Base-by-base conservation (phyloP, 257 asterid species). In the Capsicum chinense region DNA sequence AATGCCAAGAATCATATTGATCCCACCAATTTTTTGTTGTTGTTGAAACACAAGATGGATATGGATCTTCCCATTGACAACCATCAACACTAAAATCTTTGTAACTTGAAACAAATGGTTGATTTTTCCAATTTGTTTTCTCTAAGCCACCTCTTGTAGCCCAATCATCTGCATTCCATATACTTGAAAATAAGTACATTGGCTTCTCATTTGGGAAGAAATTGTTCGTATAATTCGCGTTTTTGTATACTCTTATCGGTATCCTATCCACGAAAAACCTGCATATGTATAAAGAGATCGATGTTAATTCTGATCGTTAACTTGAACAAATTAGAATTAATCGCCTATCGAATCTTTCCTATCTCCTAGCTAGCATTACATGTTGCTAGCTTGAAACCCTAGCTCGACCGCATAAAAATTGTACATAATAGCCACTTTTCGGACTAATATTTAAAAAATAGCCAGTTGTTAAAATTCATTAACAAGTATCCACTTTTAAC, bases 81-180 rank as follows among this genome's bases (percentile, higher is more conserved):
- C 93, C 99, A 42, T 95, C 98, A 6, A 89, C 98, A 37, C 57
- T 88, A 88, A 92, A 97, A 37, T 93, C 92, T 12, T 88, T 92
- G 90, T 97, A 97, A 9, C 97, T 90, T 13, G 99, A 97, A 62
- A 93, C 98, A 70, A 97, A 97, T 13, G 99, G 99, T 16, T 93
- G 97, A 39, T 92, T 89, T 33, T 84, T 90, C 99, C 98, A 97
- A 89, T 95, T 92, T 58, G 98, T 97, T 89, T 97, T 97, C 90
- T 95, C 98, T 26, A 95, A 87, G 2, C 99, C 99, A 14, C 98
- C 99, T 21, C 98, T 85, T 0, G 99, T 95, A 17, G 99, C 98
- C 99, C 99, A 97, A 87, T 97, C 98, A 35, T 97, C 99, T 0
- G 97, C 99, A 59, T 97, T 92, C 99, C 99, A 97, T 26, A 97